phyloP scores from a whole-genome alignment of 495 filamentous ascomycete genomes.

The Penicillium riverlandense region DNA sequence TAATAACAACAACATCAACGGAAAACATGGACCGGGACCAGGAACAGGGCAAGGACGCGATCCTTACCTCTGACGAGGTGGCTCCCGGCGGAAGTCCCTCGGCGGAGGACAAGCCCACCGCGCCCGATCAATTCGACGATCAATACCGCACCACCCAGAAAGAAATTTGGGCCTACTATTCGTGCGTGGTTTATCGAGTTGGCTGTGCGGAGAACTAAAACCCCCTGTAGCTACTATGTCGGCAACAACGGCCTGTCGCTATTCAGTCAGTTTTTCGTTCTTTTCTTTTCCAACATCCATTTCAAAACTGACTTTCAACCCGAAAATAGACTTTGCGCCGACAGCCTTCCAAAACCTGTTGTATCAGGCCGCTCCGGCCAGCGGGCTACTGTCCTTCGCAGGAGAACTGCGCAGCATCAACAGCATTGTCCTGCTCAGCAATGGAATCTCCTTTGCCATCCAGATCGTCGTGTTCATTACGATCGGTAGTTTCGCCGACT shows the following conservation, averaged over 20 bases:
- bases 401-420: slow-evolving; percentile 48
- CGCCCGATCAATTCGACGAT: slow-evolving; percentile 22
- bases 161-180: slow-evolving; percentile 63
- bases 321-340: slow-evolving; percentile 48
- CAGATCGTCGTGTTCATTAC: slow-evolving; percentile 53
- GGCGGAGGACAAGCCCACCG: slow-evolving; percentile 8
- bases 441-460: slow-evolving; percentile 58
- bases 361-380: slow-evolving; percentile 46
- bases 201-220: slow-evolving; percentile 13
- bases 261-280: slow-evolving; percentile 38
- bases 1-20: not conserved
- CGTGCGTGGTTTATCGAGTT: slow-evolving; percentile 22
- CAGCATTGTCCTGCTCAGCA: slow-evolving; percentile 53
- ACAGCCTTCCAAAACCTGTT: slow-evolving; percentile 60
- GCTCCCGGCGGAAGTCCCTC: slow-evolving; percentile 3
- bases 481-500: slow-evolving; percentile 52
- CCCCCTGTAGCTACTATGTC: slow-evolving; percentile 48
- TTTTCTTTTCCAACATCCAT: no score
- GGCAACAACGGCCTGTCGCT: slow-evolving; percentile 60
- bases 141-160: slow-evolving; percentile 38
- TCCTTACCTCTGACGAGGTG: slow-evolving; percentile 12
- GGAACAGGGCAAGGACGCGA: slow-evolving; percentile 3
- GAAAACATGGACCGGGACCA: slow-evolving; percentile 7
- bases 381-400: slow-evolving; percentile 41
- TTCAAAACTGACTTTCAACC: not conserved